A percentile compares a stretch with the other conserved stretches of the same genome.
phyloP scores from a whole-genome alignment of 2,329 filamentous ascomycete species.

The Apiospora arundinis region DNA sequence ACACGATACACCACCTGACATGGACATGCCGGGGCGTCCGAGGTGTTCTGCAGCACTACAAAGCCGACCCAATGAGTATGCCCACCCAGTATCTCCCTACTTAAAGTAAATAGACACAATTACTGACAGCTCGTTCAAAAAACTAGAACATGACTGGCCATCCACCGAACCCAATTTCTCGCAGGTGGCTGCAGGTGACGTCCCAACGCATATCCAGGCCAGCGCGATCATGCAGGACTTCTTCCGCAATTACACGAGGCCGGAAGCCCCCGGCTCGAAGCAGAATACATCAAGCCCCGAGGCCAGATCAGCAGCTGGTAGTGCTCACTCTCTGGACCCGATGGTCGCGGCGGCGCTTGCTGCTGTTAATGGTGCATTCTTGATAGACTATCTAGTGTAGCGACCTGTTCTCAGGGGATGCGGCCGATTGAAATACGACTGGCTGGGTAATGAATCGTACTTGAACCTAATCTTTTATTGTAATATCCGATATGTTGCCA shows the following conservation, averaged over 20 bases:
- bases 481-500: too few species aligned
- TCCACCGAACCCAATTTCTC: slow-evolving; percentile 52
- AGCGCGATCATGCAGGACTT: slow-evolving; percentile 52
- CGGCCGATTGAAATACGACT: too few species aligned
- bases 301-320: neutral
- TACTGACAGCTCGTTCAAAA: slow-evolving; percentile 2
- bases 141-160: slow-evolving; percentile 51
- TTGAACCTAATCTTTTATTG: too few species aligned
- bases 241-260: slow-evolving; percentile 46
- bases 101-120: neutral
- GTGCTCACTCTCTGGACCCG: neutral
- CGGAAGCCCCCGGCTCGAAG: neutral
- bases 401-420: neutral
- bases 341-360: neutral
- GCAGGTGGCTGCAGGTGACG: slow-evolving; percentile 46
- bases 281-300: neutral
- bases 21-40: slow-evolving; percentile 48
- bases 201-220: slow-evolving; percentile 50
- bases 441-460: too few species aligned
- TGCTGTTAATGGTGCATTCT: neutral
- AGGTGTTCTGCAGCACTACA: slow-evolving; percentile 51
- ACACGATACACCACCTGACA: slow-evolving; percentile 49
- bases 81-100: neutral
- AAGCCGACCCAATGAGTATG: slow-evolving; percentile 49
- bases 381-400: neutral